phyloP scores from a whole-genome alignment of 2,329 filamentous ascomycete genomes.

The Alternaria gaisen region DNA sequence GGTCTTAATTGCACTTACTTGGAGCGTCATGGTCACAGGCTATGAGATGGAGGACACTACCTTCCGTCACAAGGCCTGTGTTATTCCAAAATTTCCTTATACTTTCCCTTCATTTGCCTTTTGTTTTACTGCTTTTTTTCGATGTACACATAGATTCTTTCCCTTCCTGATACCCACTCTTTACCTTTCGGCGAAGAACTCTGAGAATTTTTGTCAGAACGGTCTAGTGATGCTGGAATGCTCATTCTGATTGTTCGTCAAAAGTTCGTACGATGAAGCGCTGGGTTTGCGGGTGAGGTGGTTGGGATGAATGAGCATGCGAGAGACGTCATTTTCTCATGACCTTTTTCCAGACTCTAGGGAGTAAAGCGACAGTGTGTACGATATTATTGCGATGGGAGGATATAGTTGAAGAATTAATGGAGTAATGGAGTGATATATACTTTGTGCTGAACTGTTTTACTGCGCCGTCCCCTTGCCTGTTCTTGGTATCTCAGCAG shows the following conservation, averaged over 20 bases:
- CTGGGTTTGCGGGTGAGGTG: conserved; percentile 2
- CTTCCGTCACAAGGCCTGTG: too few relatives aligned
- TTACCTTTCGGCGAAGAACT: not conserved
- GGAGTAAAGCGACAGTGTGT: not conserved
- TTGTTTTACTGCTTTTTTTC: not conserved
- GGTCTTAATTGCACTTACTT: too few relatives aligned
- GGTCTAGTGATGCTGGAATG: conserved; percentile 34
- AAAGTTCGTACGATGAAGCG: conserved; percentile 6
- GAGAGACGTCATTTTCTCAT: not conserved
- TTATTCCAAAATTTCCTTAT: too few relatives aligned
- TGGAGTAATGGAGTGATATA: too few relatives aligned
- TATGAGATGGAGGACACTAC: too few relatives aligned
- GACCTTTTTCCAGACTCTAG: too few relatives aligned
- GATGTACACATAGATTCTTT: conserved; percentile 16
- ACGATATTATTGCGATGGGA: not conserved
- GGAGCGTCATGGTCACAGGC: too few relatives aligned
- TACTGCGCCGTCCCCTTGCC: too few relatives aligned
- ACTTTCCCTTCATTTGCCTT: not conserved
- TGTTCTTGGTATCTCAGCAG: too few relatives aligned
- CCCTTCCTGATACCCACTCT: conserved; percentile 8
- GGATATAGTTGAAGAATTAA: not conserved
- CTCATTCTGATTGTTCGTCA: conserved; percentile 21
- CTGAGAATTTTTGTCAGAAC: not conserved
- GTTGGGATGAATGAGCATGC: not conserved
- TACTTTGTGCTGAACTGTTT: too few relatives aligned